These are phyloP conservation scores for Flaveria linearis DNA, from an alignment of 129 eudicot species.

Conservation along the genomic window DNA sequence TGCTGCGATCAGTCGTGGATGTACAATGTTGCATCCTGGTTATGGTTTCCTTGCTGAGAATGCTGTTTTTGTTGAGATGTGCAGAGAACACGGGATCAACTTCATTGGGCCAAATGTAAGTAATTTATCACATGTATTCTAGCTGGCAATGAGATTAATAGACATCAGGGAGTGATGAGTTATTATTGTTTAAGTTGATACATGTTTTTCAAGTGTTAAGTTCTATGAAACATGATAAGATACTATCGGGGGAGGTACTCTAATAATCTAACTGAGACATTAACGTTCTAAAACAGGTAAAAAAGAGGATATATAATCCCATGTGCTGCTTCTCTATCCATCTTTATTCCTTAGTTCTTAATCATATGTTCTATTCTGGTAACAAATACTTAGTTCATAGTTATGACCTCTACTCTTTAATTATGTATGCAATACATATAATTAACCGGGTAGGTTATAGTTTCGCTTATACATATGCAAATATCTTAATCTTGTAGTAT, in stretches of 20 bases:
- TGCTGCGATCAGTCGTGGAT: conserved; percentile 89
- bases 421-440: not conserved
- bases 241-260: not conserved
- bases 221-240: conserved; percentile 11
- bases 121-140: conserved; percentile 10
- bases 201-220: conserved; percentile 16
- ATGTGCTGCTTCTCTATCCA: not conserved
- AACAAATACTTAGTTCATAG: not conserved
- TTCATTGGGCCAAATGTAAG: conserved; percentile 95
- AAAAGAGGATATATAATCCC: not conserved
- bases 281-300: conserved; percentile 4
- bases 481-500: conserved; percentile 7
- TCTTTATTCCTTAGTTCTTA: conserved; percentile 1
- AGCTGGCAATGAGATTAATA: conserved; percentile 6
- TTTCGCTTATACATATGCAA: conserved; percentile 4
- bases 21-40: conserved; percentile 99
- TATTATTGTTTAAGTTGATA: not conserved
- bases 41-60: conserved; percentile 95
- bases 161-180: not conserved
- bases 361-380: not conserved
- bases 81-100: conserved; percentile 88
- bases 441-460: not conserved
- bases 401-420: not conserved
- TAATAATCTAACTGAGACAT: conserved; percentile 3
- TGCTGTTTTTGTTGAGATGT: conserved; percentile 93